Conservation (phyloP, 108 stramenopile genomes). For the Nitzschia sp. region DNA sequence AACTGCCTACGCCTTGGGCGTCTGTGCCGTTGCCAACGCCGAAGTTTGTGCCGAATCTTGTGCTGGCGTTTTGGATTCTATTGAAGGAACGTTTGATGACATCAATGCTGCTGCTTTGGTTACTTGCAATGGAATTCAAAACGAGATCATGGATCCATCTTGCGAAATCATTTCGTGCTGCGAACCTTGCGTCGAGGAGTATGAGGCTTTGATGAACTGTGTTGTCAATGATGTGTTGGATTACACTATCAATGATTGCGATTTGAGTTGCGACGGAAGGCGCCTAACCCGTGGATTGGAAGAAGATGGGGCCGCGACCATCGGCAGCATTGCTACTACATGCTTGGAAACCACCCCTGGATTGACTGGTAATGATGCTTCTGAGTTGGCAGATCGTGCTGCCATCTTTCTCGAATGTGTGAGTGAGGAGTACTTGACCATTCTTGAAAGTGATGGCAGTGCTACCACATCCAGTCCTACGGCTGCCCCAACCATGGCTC, state of each 20-base stretch:
- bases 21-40: neutral
- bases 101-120: conserved; percentile 12
- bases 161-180: neutral
- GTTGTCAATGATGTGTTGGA: neutral
- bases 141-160: conserved; percentile 5
- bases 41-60: neutral
- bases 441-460: too few relatives aligned
- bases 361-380: neutral
- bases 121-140: neutral
- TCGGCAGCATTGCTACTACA: neutral
- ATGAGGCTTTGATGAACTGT: conserved; percentile 4
- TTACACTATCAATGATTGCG: neutral
- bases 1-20: neutral
- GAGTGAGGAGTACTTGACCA: neutral
- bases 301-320: neutral
- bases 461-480: too few relatives aligned
- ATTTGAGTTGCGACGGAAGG: neutral
- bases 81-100: neutral
- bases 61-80: neutral
- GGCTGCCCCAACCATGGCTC: too few relatives aligned
- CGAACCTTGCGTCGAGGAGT: neutral
- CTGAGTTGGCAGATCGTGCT: neutral
- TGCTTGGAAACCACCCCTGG: conserved; percentile 1
- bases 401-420: neutral
- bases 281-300: neutral